Evolutionary conservation across 1,284 basidiomycete species (phyloP), one percentile per base, ranked within the genome.

Genomic region (Trichosporon sp.): DNA sequence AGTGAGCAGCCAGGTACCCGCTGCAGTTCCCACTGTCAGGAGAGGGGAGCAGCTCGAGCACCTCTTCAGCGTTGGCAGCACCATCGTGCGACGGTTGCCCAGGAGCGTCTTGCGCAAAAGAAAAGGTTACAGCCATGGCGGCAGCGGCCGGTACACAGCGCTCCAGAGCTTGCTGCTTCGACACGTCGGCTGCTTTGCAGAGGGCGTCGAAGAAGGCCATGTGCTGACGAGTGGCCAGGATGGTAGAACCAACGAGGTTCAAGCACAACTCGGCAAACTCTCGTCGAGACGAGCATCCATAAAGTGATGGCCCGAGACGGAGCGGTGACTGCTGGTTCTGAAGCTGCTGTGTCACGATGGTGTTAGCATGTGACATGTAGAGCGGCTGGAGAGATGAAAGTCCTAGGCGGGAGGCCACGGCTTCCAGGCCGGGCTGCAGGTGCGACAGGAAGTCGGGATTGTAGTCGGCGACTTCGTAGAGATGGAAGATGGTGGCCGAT

Each of bases 401-500:
- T 10, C 92, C 92, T 63, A 98, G 83, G 9, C 87, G 84, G 29
- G 81, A 73, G 0, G 91, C 85, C 11, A 89, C 86, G 3, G 85
- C 86, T 9, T 75, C 73, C 16, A 97, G 81, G 21, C 91, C 83
- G 1, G 83, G 81, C 69, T 88, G 85, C 37, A 93, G 85, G 70
- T 92, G 88, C 6, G 72, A 73, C 8, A 84, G 81, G n/a, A 54
- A 54, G 49, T 31, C 49, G 4, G 27, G 49, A 16, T 29, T 54
- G 73, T 88, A 90, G 19, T 71, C 70, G 82, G 86, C 57, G 5
- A 86, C 85, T 75, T 94, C 91, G 63, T 97, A 82, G 36, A 98
- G 77, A 77, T 95, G 88, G 85, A 89, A 94, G 72, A 95, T 91
- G 1, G 92, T 86, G 0, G 87, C 88, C n/a, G 90, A 85, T n/a